A percentile compares a stretch with the other conserved stretches of the same genome.
These are phyloP conservation scores for Saccharomycopsis hybrid DNA, from an alignment of 1,139 yeast species.

Conservation along the genomic window DNA sequence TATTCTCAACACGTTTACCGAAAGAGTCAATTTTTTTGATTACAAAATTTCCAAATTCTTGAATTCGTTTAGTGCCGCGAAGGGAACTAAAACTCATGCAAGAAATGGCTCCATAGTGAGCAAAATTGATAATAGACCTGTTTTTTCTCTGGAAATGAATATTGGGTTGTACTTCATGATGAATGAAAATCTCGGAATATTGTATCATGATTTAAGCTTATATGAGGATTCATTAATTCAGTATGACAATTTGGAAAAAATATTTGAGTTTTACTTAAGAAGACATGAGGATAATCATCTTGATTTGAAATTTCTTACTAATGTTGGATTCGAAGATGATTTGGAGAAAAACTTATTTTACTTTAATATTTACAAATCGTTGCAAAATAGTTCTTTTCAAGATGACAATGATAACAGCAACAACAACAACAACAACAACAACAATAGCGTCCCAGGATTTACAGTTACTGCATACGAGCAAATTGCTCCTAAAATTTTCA, in stretches of 20 bases:
- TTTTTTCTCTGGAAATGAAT: slow-evolving; percentile 26
- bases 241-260: slow-evolving; percentile 36
- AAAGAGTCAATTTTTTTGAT: slow-evolving; percentile 38
- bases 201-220: slow-evolving; percentile 45
- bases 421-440: neutral
- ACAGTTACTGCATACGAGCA: slow-evolving; percentile 12
- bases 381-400: slow-evolving; percentile 29
- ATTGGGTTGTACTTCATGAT: slow-evolving; percentile 38
- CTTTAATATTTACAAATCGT: slow-evolving; percentile 34
- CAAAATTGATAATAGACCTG: slow-evolving; percentile 3
- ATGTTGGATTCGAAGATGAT: slow-evolving; percentile 28
- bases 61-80: slow-evolving; percentile 1
- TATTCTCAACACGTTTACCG: slow-evolving; percentile 50
- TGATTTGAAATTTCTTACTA: slow-evolving; percentile 25
- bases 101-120: neutral
- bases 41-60: slow-evolving; percentile 31
- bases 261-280: slow-evolving; percentile 24
- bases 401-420: neutral
- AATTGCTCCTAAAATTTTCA: slow-evolving; percentile 16
- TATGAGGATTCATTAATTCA: slow-evolving; percentile 50
- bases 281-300: slow-evolving; percentile 23
- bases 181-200: slow-evolving; percentile 40
- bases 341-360: slow-evolving; percentile 20
- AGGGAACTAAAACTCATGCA: neutral
- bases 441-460: neutral